Evolutionary conservation across 495 filamentous ascomycete species (phyloP).

Genomic region (Penicillium mononematosum): DNA sequence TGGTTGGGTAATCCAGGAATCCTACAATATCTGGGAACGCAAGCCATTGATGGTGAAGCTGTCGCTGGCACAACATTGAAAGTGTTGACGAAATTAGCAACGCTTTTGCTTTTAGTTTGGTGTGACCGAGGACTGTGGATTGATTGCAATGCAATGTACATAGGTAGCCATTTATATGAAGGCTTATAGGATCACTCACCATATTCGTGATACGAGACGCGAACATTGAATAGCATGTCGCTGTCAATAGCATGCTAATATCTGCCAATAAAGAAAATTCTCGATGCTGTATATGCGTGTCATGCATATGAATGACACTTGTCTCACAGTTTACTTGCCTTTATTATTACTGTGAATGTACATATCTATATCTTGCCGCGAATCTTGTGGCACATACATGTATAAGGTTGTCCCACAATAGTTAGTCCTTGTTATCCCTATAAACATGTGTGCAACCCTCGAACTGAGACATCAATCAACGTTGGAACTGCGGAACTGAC

Average conservation of each 20-base stretch:
- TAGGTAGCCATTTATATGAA: background rate
- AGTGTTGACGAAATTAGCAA: background rate
- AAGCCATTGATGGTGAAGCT: slow-evolving; percentile 31
- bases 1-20: slow-evolving; percentile 40
- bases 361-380: background rate
- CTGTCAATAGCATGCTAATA: background rate
- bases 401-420: background rate
- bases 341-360: background rate
- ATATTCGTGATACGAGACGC: background rate
- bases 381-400: background rate
- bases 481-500: slow-evolving; percentile 1
- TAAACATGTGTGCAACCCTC: background rate
- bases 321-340: background rate
- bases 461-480: slow-evolving; percentile 4
- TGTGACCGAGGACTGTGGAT: background rate
- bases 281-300: background rate
- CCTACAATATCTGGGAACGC: slow-evolving; percentile 37
- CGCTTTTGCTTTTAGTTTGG: background rate
- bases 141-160: background rate
- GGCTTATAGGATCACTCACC: background rate
- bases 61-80: slow-evolving; percentile 1
- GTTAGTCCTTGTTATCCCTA: background rate
- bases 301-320: background rate
- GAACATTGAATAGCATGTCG: background rate
- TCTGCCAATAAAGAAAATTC: background rate